phyloP scores from a whole-genome alignment of 148 eudicot species.

The Arbutus unedo region DNA sequence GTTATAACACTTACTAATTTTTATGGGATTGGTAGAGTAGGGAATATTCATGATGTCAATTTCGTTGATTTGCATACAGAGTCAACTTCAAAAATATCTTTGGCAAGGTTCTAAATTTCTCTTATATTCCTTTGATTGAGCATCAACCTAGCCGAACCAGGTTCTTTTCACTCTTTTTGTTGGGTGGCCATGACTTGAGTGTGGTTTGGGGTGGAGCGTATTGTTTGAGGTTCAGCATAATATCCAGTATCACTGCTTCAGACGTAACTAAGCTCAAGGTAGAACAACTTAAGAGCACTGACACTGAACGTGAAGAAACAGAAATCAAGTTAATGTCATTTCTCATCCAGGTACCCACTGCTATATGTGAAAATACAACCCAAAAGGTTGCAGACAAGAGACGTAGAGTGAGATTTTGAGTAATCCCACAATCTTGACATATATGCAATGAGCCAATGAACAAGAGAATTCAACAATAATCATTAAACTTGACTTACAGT shows the following conservation, averaged over 20 bases:
- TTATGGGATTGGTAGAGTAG: neutral
- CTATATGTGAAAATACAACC: neutral
- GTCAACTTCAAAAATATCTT: neutral
- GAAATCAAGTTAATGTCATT: neutral
- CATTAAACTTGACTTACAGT: constrained; percentile 39
- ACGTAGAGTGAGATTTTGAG: neutral
- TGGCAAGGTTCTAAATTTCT: neutral
- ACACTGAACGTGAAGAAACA: neutral
- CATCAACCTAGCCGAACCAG: neutral
- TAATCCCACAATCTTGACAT: neutral
- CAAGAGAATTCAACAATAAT: neutral
- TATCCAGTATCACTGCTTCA: neutral
- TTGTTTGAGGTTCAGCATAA: neutral
- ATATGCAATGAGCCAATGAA: neutral
- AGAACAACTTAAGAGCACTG: neutral
- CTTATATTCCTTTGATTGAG: neutral
- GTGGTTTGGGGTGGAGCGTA: neutral
- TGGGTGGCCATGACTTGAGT: too few relatives aligned
- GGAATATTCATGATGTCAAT: too few relatives aligned
- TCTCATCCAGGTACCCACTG: neutral
- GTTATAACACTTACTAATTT: neutral
- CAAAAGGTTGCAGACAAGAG: neutral
- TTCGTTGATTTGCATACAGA: too few relatives aligned
- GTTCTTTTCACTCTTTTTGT: neutral
- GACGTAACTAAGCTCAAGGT: neutral